Evolutionary conservation across 2,329 filamentous ascomycete genomes (phyloP).

Genomic region (Phialocephala sp.): DNA sequence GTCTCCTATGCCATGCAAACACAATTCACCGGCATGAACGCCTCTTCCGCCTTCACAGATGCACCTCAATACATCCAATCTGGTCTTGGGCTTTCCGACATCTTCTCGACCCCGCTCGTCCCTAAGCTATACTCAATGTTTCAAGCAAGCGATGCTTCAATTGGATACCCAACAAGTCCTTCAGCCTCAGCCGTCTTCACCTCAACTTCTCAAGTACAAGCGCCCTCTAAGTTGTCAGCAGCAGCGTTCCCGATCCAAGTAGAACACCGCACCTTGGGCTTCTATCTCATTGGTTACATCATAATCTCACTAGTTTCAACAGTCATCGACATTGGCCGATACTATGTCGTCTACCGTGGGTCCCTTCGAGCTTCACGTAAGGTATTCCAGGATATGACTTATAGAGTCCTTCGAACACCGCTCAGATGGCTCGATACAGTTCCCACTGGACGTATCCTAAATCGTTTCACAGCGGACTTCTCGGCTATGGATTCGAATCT

Average conservation of each 20-base stretch:
- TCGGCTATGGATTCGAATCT: slow-evolving; percentile 72
- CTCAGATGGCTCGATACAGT: slow-evolving; percentile 81
- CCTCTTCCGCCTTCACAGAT: background rate
- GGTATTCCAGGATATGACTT: slow-evolving; percentile 70
- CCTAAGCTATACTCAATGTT: slow-evolving; percentile 4
- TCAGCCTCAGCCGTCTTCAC: background rate
- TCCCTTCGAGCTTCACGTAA: slow-evolving; percentile 69
- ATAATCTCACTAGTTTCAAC: slow-evolving; percentile 61
- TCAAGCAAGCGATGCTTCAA: background rate
- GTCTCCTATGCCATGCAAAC: slow-evolving; percentile 16
- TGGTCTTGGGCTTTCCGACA: background rate
- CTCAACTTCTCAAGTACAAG: background rate
- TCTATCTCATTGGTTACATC: slow-evolving; percentile 71
- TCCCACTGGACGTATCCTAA: slow-evolving; percentile 76
- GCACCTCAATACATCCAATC: background rate
- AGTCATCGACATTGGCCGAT: slow-evolving; percentile 54
- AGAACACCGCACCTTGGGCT: slow-evolving; percentile 42
- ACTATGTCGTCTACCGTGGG: slow-evolving; percentile 64
- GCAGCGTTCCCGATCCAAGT: slow-evolving; percentile 20
- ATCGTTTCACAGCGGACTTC: slow-evolving; percentile 81
- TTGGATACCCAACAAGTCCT: slow-evolving; percentile 8
- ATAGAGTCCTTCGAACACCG: slow-evolving; percentile 70
- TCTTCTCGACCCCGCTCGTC: background rate
- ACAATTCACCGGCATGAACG: slow-evolving; percentile 4
- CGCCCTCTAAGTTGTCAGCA: background rate